These are phyloP conservation scores for Cyclotella choctawhatcheeana DNA, from an alignment of 108 stramenopile genomes.

Conservation along the genomic window DNA sequence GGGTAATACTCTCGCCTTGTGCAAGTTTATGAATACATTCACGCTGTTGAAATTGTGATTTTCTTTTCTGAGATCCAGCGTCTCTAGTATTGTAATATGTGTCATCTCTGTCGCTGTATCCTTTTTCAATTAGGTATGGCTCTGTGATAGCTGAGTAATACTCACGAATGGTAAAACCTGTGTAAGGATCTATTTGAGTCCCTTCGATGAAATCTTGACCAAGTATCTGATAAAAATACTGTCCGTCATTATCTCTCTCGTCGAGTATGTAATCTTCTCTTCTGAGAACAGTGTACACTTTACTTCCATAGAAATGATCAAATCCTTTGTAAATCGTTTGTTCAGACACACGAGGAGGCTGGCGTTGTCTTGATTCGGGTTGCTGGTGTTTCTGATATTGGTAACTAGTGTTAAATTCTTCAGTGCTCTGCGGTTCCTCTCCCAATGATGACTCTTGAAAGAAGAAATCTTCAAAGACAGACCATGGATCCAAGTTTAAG, in stretches of 20 bases:
- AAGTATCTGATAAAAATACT: constrained; percentile 48
- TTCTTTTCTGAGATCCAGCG: constrained; percentile 1
- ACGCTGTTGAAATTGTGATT: constrained; percentile 42
- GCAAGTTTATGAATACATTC: constrained; percentile 38
- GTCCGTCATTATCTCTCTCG: constrained; percentile 15
- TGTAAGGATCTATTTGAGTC: constrained; percentile 60
- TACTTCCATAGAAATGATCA: constrained; percentile 22
- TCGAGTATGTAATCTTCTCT: constrained; percentile 43
- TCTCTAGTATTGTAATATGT: constrained; percentile 11
- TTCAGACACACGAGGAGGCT: constrained; percentile 42
- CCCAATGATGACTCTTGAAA: constrained; percentile 50
- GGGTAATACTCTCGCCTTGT: constrained; percentile 39
- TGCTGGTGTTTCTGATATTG: constrained; percentile 19
- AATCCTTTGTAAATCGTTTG: constrained; percentile 43
- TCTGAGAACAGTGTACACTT: constrained; percentile 44
- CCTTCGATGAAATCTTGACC: constrained; percentile 56
- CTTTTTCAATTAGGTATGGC: constrained; percentile 71
- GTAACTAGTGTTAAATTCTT: constrained; percentile 9
- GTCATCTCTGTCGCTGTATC: constrained; percentile 42
- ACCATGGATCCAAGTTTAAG: constrained; percentile 66
- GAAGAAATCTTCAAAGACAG: constrained; percentile 75
- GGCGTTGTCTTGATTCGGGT: constrained; percentile 11
- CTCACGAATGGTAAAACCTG: constrained; percentile 47
- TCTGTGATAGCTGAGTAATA: constrained; percentile 63
- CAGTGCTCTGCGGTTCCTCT: constrained; percentile 5